phyloP scores from a whole-genome alignment of 2,329 filamentous ascomycete species.

The Furcasterigmium sp. region DNA sequence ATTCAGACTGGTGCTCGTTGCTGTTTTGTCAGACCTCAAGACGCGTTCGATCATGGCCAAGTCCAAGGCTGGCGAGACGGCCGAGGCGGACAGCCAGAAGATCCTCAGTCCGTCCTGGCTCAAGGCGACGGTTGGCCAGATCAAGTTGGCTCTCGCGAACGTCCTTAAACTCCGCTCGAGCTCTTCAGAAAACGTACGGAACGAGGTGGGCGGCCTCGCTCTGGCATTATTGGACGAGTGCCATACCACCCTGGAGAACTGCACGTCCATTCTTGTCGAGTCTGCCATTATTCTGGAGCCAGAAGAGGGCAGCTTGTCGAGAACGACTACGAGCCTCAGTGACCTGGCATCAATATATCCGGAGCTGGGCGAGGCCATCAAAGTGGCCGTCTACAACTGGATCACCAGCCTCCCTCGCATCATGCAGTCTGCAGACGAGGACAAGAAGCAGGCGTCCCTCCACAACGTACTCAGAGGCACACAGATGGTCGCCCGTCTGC shows the following conservation, averaged over 20 bases:
- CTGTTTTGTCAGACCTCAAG: conserved; percentile 53
- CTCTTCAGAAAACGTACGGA: conserved; percentile 62
- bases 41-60: conserved; percentile 40
- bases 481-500: conserved; percentile 56
- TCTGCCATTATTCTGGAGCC: conserved; percentile 67
- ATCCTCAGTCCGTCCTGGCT: conserved; percentile 60
- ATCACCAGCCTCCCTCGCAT: conserved; percentile 71
- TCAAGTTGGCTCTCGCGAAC: conserved; percentile 76
- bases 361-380: conserved; percentile 58
- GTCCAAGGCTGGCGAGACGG: conserved; percentile 1
- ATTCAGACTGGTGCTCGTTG: conserved; percentile 48
- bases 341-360: conserved; percentile 59
- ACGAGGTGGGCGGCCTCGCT: conserved; percentile 65
- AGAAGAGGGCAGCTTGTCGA: conserved; percentile 32
- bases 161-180: conserved; percentile 72
- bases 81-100: conserved; percentile 25
- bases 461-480: conserved; percentile 72
- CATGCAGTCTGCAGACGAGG: conserved; percentile 81
- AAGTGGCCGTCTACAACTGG: conserved; percentile 74
- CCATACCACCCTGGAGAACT: conserved; percentile 64
- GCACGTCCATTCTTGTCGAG: conserved; percentile 69
- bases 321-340: conserved; percentile 45
- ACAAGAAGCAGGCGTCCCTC: conserved; percentile 66
- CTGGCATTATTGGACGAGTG: conserved; percentile 74
- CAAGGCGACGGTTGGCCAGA: conserved; percentile 70